Evolutionary conservation across 2,329 filamentous ascomycete species (phyloP).

Genomic region (Pseudogymnoascus sp.): DNA sequence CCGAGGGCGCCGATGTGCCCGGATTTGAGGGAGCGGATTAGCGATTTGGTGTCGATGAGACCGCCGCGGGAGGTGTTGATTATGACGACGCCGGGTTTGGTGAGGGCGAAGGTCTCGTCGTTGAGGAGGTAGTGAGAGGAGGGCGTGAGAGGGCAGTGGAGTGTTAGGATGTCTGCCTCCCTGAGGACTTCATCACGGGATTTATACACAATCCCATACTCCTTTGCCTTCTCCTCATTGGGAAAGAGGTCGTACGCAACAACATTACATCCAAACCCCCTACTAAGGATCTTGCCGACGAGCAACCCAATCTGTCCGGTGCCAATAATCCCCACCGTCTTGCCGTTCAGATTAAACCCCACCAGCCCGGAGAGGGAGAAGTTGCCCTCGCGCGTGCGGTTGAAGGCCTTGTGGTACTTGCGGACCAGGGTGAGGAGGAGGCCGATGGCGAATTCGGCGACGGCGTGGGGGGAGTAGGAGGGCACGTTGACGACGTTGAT

Average conservation of each 20-base stretch:
- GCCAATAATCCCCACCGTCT: conserved; percentile 60
- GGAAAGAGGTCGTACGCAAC: conserved; percentile 46
- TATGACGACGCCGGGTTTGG: background rate
- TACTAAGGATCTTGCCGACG: conserved; percentile 49
- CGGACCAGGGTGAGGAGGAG: conserved; percentile 61
- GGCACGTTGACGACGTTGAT: conserved; percentile 61
- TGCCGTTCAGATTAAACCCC: conserved; percentile 53
- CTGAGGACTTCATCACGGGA: background rate
- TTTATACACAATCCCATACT: background rate
- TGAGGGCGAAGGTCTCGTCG: conserved; percentile 42
- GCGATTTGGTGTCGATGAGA: conserved; percentile 52
- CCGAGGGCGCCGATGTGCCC: conserved; percentile 55
- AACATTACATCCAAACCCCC: conserved; percentile 57
- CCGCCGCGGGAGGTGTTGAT: conserved; percentile 64
- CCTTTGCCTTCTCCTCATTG: background rate
- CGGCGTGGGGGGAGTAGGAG: conserved; percentile 61
- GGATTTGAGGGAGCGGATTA: conserved; percentile 54
- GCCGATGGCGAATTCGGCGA: conserved; percentile 63
- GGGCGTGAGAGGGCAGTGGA: conserved; percentile 36
- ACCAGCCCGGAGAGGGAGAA: conserved; percentile 59
- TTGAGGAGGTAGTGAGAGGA: conserved; percentile 44
- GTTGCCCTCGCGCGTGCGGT: conserved; percentile 61
- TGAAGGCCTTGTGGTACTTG: conserved; percentile 61
- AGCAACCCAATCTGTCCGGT: conserved; percentile 59
- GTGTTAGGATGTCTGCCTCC: background rate